Percentiles rank a stretch among this genome's conserved stretches.
phyloP scores from a whole-genome alignment of 2,329 filamentous ascomycete genomes.

The Beauveria brongniartii region DNA sequence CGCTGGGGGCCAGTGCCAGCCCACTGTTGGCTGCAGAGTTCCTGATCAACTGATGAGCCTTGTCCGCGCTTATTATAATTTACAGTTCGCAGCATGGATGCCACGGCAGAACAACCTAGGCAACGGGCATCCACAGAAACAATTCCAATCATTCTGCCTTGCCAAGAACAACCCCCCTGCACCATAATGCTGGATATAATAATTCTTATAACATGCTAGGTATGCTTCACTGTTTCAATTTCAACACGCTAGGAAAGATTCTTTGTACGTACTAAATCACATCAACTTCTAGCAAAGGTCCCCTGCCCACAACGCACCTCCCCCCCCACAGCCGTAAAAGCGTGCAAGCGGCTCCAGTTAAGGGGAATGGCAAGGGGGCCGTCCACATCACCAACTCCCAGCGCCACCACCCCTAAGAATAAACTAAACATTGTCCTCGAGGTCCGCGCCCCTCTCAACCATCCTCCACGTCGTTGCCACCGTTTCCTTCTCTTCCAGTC shows the following conservation, averaged over 20 bases:
- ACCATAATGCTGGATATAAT: not conserved
- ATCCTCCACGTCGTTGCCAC: not conserved
- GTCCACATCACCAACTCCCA: constrained; percentile 10
- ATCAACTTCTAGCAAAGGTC: too few species aligned
- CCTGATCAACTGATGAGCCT: not conserved
- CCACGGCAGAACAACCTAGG: not conserved
- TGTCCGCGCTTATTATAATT: not conserved
- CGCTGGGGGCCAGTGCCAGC: not conserved
- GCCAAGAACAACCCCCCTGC: not conserved
- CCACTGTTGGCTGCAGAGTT: constrained; percentile 2
- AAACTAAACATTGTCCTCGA: constrained; percentile 7
- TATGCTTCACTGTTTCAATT: not conserved
- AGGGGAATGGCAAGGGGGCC: constrained; percentile 11
- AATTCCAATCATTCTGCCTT: not conserved
- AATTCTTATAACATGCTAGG: not conserved
- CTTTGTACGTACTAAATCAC: too few species aligned
- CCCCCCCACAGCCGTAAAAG: not conserved
- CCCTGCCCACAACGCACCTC: not conserved
- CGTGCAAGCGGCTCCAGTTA: constrained; percentile 1
- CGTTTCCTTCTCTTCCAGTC: not conserved
- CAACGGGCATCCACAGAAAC: not conserved
- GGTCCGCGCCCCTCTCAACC: constrained; percentile 1
- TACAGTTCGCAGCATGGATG: not conserved
- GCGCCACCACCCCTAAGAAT: constrained; percentile 5
- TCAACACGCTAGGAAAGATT: too few species aligned